Percentiles rank a stretch among this genome's conserved stretches.
Conservation (phyloP, 1,284 basidiomycete species). For the Boletellus deceptivus region DNA sequence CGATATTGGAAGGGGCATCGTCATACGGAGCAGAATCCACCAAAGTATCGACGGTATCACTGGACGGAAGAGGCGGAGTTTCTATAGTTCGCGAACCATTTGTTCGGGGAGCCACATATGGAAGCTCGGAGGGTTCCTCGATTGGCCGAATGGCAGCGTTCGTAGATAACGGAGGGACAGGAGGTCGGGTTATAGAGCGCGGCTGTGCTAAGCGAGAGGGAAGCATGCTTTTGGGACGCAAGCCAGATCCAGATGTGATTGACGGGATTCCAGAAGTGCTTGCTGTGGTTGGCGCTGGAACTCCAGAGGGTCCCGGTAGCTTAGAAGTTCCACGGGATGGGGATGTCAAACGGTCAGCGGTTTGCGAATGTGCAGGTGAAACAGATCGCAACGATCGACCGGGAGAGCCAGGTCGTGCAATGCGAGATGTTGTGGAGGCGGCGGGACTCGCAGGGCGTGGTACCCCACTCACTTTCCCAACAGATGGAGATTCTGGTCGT, state of each 20-base stretch:
- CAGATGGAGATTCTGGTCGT: slow-evolving; percentile 58
- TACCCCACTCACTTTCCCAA: slow-evolving; percentile 42
- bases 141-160: slow-evolving; percentile 18
- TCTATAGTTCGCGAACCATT: slow-evolving; percentile 23
- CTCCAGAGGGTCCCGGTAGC: slow-evolving; percentile 21
- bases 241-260: slow-evolving; percentile 42
- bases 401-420: slow-evolving; percentile 65
- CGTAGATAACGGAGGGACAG: slow-evolving; percentile 17
- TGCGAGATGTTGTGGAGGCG: slow-evolving; percentile 46
- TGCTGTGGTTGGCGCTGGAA: slow-evolving; percentile 33
- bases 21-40: slow-evolving; percentile 27
- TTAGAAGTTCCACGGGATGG: slow-evolving; percentile 37
- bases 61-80: slow-evolving; percentile 18
- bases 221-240: slow-evolving; percentile 61
- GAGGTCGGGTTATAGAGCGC: slow-evolving; percentile 37
- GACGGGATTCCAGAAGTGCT: slow-evolving; percentile 39
- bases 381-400: slow-evolving; percentile 45
- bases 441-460: slow-evolving; percentile 68
- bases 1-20: slow-evolving; percentile 13
- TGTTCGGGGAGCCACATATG: slow-evolving; percentile 19
- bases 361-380: slow-evolving; percentile 46
- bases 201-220: slow-evolving; percentile 71
- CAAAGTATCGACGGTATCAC: slow-evolving; percentile 27
- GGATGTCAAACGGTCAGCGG: slow-evolving; percentile 44
- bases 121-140: slow-evolving; percentile 33